These are phyloP conservation scores for Acrasis kona DNA, from an alignment of 78 protist species.

Conservation along the genomic window DNA sequence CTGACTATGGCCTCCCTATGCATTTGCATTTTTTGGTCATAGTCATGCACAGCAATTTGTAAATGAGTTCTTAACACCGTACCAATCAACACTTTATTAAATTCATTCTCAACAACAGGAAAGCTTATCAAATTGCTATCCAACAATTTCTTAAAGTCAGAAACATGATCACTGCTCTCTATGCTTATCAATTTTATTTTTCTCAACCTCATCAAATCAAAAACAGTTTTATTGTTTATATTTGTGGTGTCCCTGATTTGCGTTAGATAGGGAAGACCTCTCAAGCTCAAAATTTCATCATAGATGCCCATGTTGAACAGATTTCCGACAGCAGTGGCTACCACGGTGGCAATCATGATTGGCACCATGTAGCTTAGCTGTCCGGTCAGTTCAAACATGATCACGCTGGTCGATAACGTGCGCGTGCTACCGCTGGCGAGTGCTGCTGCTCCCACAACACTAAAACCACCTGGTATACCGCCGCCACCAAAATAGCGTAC, in stretches of 20 bases:
- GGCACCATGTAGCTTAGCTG: slow-evolving; percentile 55
- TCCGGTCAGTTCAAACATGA: slow-evolving; percentile 61
- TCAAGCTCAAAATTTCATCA: slow-evolving; percentile 42
- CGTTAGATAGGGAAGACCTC: slow-evolving; percentile 43
- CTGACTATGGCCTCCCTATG: too few species aligned
- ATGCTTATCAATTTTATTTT: too few species aligned
- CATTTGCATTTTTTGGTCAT: too few species aligned
- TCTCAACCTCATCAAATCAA: background rate
- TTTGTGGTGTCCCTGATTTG: background rate
- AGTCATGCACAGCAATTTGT: too few species aligned
- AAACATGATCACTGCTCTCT: too few species aligned
- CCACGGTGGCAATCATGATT: slow-evolving; percentile 45
- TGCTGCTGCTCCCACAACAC: slow-evolving; percentile 74
- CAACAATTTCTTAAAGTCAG: too few species aligned
- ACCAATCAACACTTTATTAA: too few species aligned
- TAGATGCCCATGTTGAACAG: slow-evolving; percentile 41
- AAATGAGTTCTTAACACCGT: too few species aligned
- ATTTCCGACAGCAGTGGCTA: slow-evolving; percentile 43
- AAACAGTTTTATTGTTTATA: background rate
- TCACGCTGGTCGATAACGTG: slow-evolving; percentile 49
- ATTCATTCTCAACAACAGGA: too few species aligned
- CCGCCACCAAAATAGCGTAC: slow-evolving; percentile 29
- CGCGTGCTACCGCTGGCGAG: slow-evolving; percentile 60
- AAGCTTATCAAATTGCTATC: too few species aligned
- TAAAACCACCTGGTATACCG: slow-evolving; percentile 53